Percentiles rank a stretch among this genome's conserved stretches.
Conservation (phyloP, 495 filamentous ascomycete genomes). For the Hypomontagnella monticulosa region DNA sequence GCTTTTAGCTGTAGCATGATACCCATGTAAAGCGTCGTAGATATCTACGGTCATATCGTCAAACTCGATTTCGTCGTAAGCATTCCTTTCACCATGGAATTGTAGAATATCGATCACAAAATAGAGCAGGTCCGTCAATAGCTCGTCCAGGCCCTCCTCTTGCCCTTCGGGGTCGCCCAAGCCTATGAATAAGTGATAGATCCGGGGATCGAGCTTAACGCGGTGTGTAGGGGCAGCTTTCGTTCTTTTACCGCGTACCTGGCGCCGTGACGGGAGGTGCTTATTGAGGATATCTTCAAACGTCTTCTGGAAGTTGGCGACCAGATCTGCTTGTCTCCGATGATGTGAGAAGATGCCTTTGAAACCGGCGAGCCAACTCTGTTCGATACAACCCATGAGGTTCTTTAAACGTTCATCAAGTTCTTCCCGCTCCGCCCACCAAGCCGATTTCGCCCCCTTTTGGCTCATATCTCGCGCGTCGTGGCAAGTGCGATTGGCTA, state of each 20-base stretch:
- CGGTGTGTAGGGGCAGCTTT: slow-evolving; percentile 56
- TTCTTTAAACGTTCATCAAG: slow-evolving; percentile 81
- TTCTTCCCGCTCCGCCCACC: slow-evolving; percentile 87
- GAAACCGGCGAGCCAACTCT: slow-evolving; percentile 95
- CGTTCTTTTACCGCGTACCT: slow-evolving; percentile 57
- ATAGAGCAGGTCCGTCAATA: slow-evolving; percentile 87
- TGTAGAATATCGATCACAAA: slow-evolving; percentile 97
- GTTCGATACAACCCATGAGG: slow-evolving; percentile 84
- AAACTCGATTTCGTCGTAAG: slow-evolving; percentile 97
- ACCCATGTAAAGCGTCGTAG: slow-evolving; percentile 78
- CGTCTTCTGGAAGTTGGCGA: slow-evolving; percentile 76
- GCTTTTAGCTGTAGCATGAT: slow-evolving; percentile 68
- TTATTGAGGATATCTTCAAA: slow-evolving; percentile 88
- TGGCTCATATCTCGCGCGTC: slow-evolving; percentile 52
- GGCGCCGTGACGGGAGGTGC: slow-evolving; percentile 86
- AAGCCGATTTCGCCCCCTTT: slow-evolving; percentile 75
- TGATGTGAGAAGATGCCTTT: slow-evolving; percentile 86
- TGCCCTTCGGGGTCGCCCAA: slow-evolving; percentile 75
- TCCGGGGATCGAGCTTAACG: slow-evolving; percentile 74
- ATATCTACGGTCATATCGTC: slow-evolving; percentile 88
- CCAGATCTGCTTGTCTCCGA: slow-evolving; percentile 63
- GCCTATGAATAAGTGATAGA: slow-evolving; percentile 88
- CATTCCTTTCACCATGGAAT: slow-evolving; percentile 95
- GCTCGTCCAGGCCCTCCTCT: slow-evolving; percentile 79
- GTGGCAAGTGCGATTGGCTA: slow-evolving; percentile 84